Evolutionary conservation across 257 asterid species (phyloP).

Genomic region (Phtheirospermum japonicum): DNA sequence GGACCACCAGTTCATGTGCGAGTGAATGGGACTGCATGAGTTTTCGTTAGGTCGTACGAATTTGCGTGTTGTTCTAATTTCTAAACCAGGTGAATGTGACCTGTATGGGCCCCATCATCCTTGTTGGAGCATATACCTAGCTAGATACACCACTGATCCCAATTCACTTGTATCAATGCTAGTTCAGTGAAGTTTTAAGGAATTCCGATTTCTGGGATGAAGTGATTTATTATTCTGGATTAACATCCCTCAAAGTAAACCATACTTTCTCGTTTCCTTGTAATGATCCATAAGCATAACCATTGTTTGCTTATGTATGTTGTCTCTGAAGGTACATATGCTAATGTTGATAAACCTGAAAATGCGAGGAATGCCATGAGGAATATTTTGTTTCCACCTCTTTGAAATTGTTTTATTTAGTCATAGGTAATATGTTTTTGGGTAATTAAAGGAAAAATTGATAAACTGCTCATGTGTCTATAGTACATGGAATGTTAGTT

Average conservation of each 20-base stretch:
- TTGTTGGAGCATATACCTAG: no score
- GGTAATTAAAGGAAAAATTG: no score
- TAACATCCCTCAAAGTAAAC: no score
- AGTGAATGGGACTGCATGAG: conserved; percentile 70
- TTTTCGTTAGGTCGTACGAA: background rate
- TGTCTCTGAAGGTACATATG: background rate
- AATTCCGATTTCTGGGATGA: conserved; percentile 1
- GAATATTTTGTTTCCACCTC: background rate
- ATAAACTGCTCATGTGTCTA: no score
- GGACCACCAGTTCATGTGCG: conserved; percentile 94
- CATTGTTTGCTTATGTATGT: background rate
- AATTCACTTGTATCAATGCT: no score
- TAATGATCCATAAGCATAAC: background rate
- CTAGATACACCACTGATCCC: no score
- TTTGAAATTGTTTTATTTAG: background rate
- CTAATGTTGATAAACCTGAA: background rate
- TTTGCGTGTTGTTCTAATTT: background rate
- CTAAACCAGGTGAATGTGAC: conserved; percentile 9
- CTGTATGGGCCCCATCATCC: background rate
- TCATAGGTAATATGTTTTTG: background rate
- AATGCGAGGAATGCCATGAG: background rate
- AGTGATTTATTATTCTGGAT: background rate
- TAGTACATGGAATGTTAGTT: no score
- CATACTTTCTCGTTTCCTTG: background rate
- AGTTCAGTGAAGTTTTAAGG: background rate